These are phyloP conservation scores for Mucor racemosus DNA, from an alignment of 371 early-diverging fungal genomes.

Conservation along the genomic window DNA sequence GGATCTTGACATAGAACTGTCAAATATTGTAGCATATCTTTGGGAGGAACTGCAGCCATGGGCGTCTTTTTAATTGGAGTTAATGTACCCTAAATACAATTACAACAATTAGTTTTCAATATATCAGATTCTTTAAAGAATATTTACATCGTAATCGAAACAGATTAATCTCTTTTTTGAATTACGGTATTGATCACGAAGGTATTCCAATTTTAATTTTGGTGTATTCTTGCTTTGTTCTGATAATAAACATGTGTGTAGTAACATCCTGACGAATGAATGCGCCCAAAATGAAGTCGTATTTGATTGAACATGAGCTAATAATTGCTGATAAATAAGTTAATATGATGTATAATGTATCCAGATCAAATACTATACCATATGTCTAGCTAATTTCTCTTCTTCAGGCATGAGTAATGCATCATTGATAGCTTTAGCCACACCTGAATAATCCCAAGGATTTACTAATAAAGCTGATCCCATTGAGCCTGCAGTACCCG, in stretches of 20 bases:
- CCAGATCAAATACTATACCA: neutral
- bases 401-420: slow-evolving; percentile 84
- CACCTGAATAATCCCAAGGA: slow-evolving; percentile 95
- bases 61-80: slow-evolving; percentile 6
- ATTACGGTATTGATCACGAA: slow-evolving; percentile 50
- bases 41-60: slow-evolving; percentile 58
- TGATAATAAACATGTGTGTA: slow-evolving; percentile 38
- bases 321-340: slow-evolving; percentile 64
- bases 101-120: neutral
- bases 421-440: slow-evolving; percentile 87
- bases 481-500: slow-evolving; percentile 94
- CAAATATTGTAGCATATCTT: slow-evolving; percentile 68
- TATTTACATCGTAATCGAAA: slow-evolving; percentile 84
- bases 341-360: too few relatives aligned
- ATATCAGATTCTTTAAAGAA: neutral
- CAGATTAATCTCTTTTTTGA: slow-evolving; percentile 71
- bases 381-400: slow-evolving; percentile 67
- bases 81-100: neutral
- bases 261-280: slow-evolving; percentile 26
- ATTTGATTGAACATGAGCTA: slow-evolving; percentile 83
- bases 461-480: slow-evolving; percentile 92
- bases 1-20: slow-evolving; percentile 68
- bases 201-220: slow-evolving; percentile 50
- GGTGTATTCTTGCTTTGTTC: slow-evolving; percentile 67
- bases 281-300: slow-evolving; percentile 76